Evolutionary conservation across 1,139 yeast genomes (phyloP), one percentile per base, ranked within the genome.

Genomic region (Yamadazyma jaroonii): DNA sequence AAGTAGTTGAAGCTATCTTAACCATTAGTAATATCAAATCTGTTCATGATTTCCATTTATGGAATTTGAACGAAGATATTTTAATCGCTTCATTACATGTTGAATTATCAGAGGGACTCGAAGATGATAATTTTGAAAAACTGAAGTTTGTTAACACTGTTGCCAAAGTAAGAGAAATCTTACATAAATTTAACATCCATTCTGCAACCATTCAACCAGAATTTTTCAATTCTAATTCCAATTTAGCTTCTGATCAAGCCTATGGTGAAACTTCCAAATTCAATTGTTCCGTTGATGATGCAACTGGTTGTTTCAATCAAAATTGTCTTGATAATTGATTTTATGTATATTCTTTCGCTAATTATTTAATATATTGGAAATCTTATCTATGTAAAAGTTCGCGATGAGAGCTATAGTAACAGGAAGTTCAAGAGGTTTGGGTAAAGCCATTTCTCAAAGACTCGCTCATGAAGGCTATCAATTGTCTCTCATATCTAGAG

Each of bases 121-220:
- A 42, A 24, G 36, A 42, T 17, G 32, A 36, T 22, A 56, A 53
- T 32, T 57, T 68, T 37, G 57, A 62, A 47, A 62, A 62, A 44
- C 45, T 45, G 23, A 74, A 76, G 31, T 92, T 89, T 57, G 64
- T 84, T 46, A 62, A 67, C n/a, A 75, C 86, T 35, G 95, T 95
- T 6, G 72, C 80, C 36, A 77, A 78, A 43, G 92, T 92, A 39
- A 79, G 95, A 56, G 78, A 78, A 38, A 81, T 90, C 36, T 74
- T 92, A 56, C 95, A 87, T 51, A 79, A 74, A 25, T 85, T 81
- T 55, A 96, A 96, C 26, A 83, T 92, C 43, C 96, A 89, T 52
- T 84, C 95, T 29, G 96, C 94, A 14, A 92, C 98, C 1, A 90
- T 92, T 35, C 98, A 92, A 62, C 97, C 97, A 0, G 97, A 90